Conservation (phyloP, 2,329 filamentous ascomycete genomes). For the Apiospora arundinis region DNA sequence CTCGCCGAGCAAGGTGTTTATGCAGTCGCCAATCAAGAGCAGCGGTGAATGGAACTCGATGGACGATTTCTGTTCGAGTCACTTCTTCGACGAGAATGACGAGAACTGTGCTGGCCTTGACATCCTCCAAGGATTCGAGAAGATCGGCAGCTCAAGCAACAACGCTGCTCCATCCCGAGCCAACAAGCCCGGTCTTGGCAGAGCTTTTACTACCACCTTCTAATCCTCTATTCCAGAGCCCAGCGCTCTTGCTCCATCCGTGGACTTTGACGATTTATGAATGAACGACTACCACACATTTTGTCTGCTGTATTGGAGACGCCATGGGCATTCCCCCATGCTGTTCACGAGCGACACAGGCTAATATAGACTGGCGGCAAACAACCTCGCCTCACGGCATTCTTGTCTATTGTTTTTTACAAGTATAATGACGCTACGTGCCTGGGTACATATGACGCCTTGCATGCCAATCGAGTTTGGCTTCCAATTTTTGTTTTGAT, state of each 20-base stretch:
- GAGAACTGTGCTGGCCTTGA: slow-evolving; percentile 69
- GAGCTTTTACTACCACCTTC: slow-evolving; percentile 46
- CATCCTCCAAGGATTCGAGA: slow-evolving; percentile 77
- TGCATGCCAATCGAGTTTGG: slow-evolving; percentile 27
- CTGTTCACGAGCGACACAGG: slow-evolving; percentile 21
- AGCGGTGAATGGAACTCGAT: slow-evolving; percentile 48
- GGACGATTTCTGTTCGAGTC: slow-evolving; percentile 60
- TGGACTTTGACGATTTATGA: slow-evolving; percentile 28
- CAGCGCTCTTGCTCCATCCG: slow-evolving; percentile 20
- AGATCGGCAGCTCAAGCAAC: slow-evolving; percentile 64
- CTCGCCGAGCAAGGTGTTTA: slow-evolving; percentile 61
- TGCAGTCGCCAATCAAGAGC: slow-evolving; percentile 49
- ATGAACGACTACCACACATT: slow-evolving; percentile 28
- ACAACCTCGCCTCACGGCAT: slow-evolving; percentile 38
- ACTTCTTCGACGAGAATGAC: slow-evolving; percentile 64
- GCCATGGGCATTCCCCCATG: slow-evolving; percentile 23
- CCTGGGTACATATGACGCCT: slow-evolving; percentile 33
- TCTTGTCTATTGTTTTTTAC: slow-evolving; percentile 38
- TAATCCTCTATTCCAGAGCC: slow-evolving; percentile 33
- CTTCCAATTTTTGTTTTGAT: slow-evolving; percentile 6
- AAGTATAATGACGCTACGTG: slow-evolving; percentile 36
- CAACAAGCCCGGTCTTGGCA: slow-evolving; percentile 45
- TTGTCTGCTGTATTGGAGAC: slow-evolving; percentile 9
- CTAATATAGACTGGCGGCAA: slow-evolving; percentile 31
- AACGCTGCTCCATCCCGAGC: slow-evolving; percentile 34